These are phyloP conservation scores for Ochetophila trinervis DNA, from an alignment of 306 rosid genomes.

Conservation along the genomic window DNA sequence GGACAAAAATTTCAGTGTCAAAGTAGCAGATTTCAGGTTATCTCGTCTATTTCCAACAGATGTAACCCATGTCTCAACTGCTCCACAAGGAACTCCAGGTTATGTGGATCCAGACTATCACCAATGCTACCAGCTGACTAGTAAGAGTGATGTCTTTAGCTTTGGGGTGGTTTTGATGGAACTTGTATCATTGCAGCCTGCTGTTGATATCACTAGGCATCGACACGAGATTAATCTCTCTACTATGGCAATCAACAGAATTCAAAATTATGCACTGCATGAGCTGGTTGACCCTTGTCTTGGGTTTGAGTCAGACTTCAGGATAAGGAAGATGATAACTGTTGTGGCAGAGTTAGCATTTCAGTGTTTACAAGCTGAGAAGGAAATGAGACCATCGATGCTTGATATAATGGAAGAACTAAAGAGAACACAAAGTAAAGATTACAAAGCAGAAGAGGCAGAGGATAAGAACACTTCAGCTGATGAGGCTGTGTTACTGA, in stretches of 20 bases:
- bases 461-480: slow-evolving; percentile 45
- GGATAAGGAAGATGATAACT: slow-evolving; percentile 49
- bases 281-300: slow-evolving; percentile 65
- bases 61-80: slow-evolving; percentile 75
- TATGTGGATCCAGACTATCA: slow-evolving; percentile 91
- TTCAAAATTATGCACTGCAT: slow-evolving; percentile 48
- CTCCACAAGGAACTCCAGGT: slow-evolving; percentile 96
- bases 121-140: slow-evolving; percentile 70
- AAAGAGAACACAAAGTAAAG: slow-evolving; percentile 43
- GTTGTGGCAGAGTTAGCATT: slow-evolving; percentile 78
- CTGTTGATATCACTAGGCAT: slow-evolving; percentile 85
- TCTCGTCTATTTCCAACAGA: slow-evolving; percentile 73
- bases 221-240: slow-evolving; percentile 77
- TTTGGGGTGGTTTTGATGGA: slow-evolving; percentile 83
- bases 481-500: slow-evolving; percentile 41
- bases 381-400: slow-evolving; percentile 74
- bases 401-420: slow-evolving; percentile 46
- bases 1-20: slow-evolving; percentile 54
- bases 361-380: slow-evolving; percentile 64
- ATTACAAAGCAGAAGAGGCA: slow-evolving; percentile 27
- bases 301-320: slow-evolving; percentile 58
- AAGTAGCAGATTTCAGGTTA: slow-evolving; percentile 90
- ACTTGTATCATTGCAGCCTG: slow-evolving; percentile 77
- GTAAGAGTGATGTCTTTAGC: slow-evolving; percentile 83
- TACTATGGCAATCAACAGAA: slow-evolving; percentile 75